Base-by-base conservation (phyloP, 345 rosid genomes). In the Boechera divaricarpa region DNA sequence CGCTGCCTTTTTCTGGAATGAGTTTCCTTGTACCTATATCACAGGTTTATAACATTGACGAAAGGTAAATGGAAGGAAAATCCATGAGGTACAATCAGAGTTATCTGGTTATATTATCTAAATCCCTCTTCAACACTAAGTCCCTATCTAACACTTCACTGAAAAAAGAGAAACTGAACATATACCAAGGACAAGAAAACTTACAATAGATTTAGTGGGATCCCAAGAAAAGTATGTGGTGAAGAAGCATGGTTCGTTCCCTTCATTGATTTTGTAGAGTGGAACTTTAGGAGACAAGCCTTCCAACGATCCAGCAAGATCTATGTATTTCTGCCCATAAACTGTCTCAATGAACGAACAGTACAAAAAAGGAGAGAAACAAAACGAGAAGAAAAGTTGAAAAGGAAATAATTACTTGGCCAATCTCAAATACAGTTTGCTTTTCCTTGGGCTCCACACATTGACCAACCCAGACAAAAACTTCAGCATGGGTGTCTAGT, bases 401-500 rank as follows among this genome's bases (percentile, higher is more conserved):
- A 7, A 18, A 73, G 62, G 47, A 33, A 45, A 21, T 57, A 36
- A 31, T 48, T 88, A 92, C 99, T 94, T 86, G 96, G 79, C 96
- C 98, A 86, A 91, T 82, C 70, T 91, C 97, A 66, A 92, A 91
- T 69, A 87, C 97, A 83, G 72, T 86, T 84, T 89, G 97, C 86
- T 95, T 95, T 83, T 95, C 98, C 79, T 86, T 88, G 35, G 93
- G 21, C 71, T 92, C 97, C 35, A 84, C 96, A 10, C 80, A 87
- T 54, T 91, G 92, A 76, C 99, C 99, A 83, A 92, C 90, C 99
- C 99, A 95, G 63, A 92, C 87, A 86, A 92, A 90, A 74, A 92
- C 97, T 81, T 92, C 99, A 72, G 96, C 93, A 77, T 87, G 96
- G 3, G 99, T 91, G 81, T 95, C 99, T 29, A 95, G 93, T 45